Percentiles rank a stretch among this genome's conserved stretches.
phyloP scores from a whole-genome alignment of 306 rosid genomes.

The Inga leiocalycina region DNA sequence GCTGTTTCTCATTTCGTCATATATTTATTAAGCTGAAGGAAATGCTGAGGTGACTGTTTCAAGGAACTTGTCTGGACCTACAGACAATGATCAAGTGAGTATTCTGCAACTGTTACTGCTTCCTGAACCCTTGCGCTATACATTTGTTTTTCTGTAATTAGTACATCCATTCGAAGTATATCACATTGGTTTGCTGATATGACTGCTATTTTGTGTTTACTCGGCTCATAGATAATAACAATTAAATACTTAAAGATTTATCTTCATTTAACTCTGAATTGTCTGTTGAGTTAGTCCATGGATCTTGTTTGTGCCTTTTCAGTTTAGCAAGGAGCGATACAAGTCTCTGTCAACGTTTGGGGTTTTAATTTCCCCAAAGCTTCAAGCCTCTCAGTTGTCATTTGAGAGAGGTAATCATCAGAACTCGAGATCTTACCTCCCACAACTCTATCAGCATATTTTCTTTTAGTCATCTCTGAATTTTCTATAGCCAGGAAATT shows the following conservation, averaged over 20 bases:
- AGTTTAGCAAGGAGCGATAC: slow-evolving; percentile 70
- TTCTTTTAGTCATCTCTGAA: slow-evolving; percentile 19
- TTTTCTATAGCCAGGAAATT: slow-evolving; percentile 13
- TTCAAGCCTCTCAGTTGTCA: slow-evolving; percentile 79
- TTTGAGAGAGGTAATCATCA: slow-evolving; percentile 72
- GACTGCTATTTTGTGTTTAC: slow-evolving; percentile 18
- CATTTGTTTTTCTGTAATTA: slow-evolving; percentile 17
- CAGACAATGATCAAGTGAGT: slow-evolving; percentile 55
- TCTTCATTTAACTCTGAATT: slow-evolving; percentile 12
- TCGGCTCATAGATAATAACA: slow-evolving; percentile 9
- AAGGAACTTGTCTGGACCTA: slow-evolving; percentile 33
- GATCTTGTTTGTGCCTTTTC: slow-evolving; percentile 26
- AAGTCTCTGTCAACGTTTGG: slow-evolving; percentile 75
- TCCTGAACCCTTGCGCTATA: neutral
- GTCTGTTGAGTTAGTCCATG: slow-evolving; percentile 21
- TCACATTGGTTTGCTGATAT: slow-evolving; percentile 22
- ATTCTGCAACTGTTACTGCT: slow-evolving; percentile 14
- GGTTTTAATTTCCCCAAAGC: slow-evolving; percentile 86
- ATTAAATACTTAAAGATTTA: slow-evolving; percentile 18
- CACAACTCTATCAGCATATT: slow-evolving; percentile 9
- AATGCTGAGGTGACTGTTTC: slow-evolving; percentile 38
- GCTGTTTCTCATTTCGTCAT: slow-evolving; percentile 36
- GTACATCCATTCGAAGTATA: slow-evolving; percentile 19
- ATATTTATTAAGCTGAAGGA: slow-evolving; percentile 25
- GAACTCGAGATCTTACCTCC: slow-evolving; percentile 21